phyloP scores from a whole-genome alignment of 257 asterid species.

The Primulina huaijiensis region DNA sequence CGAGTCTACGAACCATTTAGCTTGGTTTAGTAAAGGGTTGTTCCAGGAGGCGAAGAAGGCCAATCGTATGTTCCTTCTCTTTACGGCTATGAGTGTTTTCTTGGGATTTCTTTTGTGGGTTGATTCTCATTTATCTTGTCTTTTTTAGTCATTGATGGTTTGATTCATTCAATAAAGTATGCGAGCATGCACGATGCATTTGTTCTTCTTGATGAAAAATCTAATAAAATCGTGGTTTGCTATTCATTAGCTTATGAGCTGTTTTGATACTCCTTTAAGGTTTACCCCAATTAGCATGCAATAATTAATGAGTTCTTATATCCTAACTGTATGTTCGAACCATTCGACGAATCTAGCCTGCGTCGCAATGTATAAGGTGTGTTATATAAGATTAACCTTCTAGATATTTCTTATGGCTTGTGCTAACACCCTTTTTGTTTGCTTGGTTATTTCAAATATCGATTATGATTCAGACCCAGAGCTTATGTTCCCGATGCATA shows the following conservation, averaged over 20 bases:
- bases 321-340: background rate
- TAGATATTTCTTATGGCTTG: background rate
- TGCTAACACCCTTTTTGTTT: background rate
- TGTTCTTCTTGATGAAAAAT: background rate
- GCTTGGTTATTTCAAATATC: no score
- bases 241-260: background rate
- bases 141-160: constrained; percentile 23
- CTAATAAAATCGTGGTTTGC: background rate
- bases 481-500: no score
- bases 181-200: background rate
- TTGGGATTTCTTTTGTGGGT: background rate
- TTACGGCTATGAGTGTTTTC: background rate
- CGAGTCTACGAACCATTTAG: background rate
- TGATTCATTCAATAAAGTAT: background rate
- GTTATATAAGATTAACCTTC: background rate
- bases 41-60: constrained; percentile 10
- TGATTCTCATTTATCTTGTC: background rate
- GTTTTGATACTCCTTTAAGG: no score
- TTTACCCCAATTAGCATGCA: no score
- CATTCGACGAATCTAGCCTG: background rate
- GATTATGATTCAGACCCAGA: no score
- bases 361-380: background rate
- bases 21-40: background rate
- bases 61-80: constrained; percentile 9
- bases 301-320: background rate